Conservation (phyloP, 2,329 filamentous ascomycete species). For the Fusarium chlamydosporum region DNA sequence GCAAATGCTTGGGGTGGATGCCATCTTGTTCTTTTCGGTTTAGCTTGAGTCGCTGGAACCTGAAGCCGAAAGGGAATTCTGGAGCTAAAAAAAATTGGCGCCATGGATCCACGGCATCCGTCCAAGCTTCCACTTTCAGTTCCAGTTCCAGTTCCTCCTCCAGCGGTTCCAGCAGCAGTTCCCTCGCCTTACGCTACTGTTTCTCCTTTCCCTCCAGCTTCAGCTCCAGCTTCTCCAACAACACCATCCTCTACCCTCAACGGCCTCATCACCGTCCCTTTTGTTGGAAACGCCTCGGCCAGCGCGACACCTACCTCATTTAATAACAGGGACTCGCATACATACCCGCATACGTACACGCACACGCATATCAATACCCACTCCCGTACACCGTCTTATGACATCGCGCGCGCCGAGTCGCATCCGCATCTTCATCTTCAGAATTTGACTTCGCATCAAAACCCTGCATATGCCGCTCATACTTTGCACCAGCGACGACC, state of each 20-base stretch:
- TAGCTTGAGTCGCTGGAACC: conserved; percentile 23
- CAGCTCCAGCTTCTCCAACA: conserved; percentile 34
- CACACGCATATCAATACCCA: conserved; percentile 11
- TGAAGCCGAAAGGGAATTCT: conserved; percentile 50
- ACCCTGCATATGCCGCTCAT: conserved; percentile 53
- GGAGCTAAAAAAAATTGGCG: conserved; percentile 57
- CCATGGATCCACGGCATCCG: conserved; percentile 53
- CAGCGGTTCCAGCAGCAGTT: background rate
- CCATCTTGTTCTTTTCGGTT: background rate
- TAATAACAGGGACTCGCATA: conserved; percentile 12
- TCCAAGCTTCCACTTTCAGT: conserved; percentile 50
- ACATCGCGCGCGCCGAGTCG: conserved; percentile 42
- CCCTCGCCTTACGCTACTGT: conserved; percentile 45
- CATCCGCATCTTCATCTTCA: conserved; percentile 41
- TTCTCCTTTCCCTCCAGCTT: conserved; percentile 51
- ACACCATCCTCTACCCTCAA: conserved; percentile 29
- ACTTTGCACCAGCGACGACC: conserved; percentile 54
- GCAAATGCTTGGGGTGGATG: conserved; percentile 42
- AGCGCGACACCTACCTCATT: conserved; percentile 33
- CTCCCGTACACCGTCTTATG: conserved; percentile 24
- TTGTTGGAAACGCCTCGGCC: conserved; percentile 33
- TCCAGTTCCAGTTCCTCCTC: conserved; percentile 1
- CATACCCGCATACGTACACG: conserved; percentile 1
- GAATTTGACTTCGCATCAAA: conserved; percentile 47
- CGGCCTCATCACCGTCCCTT: conserved; percentile 28